These are phyloP conservation scores for Quercus tomentella DNA, from an alignment of 331 rosid species.

Conservation along the genomic window DNA sequence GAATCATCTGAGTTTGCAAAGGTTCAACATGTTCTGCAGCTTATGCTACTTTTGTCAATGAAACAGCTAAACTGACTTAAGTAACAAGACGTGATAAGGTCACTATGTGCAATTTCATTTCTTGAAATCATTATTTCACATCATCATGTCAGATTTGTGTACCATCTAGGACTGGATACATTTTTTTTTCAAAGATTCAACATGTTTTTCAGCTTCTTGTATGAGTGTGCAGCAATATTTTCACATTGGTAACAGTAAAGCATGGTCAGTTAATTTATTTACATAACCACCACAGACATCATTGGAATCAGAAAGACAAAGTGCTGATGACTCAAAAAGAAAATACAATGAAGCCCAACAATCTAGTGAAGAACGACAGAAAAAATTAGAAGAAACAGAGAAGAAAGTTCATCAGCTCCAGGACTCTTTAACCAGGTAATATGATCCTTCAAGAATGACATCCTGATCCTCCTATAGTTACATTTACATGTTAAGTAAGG, in stretches of 20 bases:
- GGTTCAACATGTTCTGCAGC: not conserved
- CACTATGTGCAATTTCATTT: not conserved
- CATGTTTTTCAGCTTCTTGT: slow-evolving; percentile 4
- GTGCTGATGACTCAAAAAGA: slow-evolving; percentile 46
- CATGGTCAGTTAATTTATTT: slow-evolving; percentile 14
- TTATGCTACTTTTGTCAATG: slow-evolving; percentile 17
- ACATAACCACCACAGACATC: slow-evolving; percentile 38
- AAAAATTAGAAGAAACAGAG: slow-evolving; percentile 67
- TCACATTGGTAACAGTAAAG: slow-evolving; percentile 7
- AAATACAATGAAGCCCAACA: slow-evolving; percentile 54
- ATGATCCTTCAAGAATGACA: slow-evolving; percentile 20
- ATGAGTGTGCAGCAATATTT: not conserved
- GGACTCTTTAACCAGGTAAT: slow-evolving; percentile 74
- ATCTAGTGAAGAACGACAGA: slow-evolving; percentile 36
- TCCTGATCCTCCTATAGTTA: not conserved
- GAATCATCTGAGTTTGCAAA: not conserved
- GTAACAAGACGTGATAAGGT: not conserved
- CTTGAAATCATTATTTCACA: not conserved
- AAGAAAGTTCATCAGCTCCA: slow-evolving; percentile 69
- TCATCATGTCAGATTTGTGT: not conserved
- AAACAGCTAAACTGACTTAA: slow-evolving; percentile 8
- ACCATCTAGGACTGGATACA: not conserved
- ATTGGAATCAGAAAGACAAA: slow-evolving; percentile 58
- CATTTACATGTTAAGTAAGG: slow-evolving; percentile 1
- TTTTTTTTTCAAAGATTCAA: not conserved